phyloP scores from a whole-genome alignment of 1,284 basidiomycete species.

The Ceratobasidium sp. region DNA sequence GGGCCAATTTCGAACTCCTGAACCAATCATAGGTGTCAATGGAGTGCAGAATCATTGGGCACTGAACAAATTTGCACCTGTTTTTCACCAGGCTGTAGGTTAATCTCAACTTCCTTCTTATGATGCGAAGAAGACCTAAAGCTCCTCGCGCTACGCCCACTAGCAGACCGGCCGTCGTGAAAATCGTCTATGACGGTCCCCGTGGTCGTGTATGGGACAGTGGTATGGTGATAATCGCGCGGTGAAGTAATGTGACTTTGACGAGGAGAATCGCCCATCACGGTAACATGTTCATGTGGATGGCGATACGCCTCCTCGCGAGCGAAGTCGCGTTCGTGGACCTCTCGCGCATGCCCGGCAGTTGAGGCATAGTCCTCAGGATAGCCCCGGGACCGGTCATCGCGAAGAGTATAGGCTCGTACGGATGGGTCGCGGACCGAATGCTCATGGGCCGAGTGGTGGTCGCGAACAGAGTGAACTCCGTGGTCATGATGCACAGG shows the following conservation, averaged over 20 bases:
- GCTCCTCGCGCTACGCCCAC: constrained; percentile 30
- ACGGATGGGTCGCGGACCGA: constrained; percentile 30
- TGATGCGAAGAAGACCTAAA: not conserved
- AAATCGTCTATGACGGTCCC: constrained; percentile 36
- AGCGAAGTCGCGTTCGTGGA: constrained; percentile 26
- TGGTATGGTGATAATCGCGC: constrained; percentile 12
- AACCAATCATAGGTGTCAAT: not conserved
- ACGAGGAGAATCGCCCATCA: constrained; percentile 35
- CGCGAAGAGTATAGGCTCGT: constrained; percentile 13
- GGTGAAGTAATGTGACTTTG: constrained; percentile 17
- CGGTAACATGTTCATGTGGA: constrained; percentile 40
- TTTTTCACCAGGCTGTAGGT: constrained; percentile 35
- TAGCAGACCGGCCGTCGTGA: constrained; percentile 28
- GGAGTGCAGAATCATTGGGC: not conserved
- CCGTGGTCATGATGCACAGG: constrained; percentile 23
- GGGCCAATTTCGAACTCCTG: constrained; percentile 43
- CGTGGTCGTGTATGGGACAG: constrained; percentile 8
- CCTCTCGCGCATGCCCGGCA: constrained; percentile 2
- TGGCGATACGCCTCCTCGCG: constrained; percentile 23
- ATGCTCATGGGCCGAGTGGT: too few relatives aligned
- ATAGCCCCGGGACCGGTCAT: constrained; percentile 29
- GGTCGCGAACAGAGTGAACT: constrained; percentile 23
- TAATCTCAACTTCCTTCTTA: constrained; percentile 31
- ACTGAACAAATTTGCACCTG: constrained; percentile 1
- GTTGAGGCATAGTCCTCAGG: constrained; percentile 38